Evolutionary conservation across 441 rosid species (phyloP).

Genomic region (Pelargonium citronellum): DNA sequence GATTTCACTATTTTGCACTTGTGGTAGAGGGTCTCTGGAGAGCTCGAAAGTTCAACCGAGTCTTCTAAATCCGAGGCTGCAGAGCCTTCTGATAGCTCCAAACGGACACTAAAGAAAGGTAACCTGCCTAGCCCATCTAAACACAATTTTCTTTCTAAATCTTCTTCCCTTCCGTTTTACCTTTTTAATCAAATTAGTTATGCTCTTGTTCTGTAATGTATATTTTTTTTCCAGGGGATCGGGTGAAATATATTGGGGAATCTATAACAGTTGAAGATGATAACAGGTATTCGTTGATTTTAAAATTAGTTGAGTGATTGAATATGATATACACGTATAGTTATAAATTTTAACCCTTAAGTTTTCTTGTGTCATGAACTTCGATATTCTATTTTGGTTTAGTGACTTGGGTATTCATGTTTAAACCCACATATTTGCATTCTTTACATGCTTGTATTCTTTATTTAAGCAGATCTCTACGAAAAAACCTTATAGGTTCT

Average conservation of each 20-base stretch:
- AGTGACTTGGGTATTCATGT: no score
- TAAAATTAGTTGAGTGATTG: no score
- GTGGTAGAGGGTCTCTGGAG: conserved; percentile 49
- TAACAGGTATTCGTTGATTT: conserved; percentile 42
- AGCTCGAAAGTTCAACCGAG: conserved; percentile 44
- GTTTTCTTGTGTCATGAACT: no score
- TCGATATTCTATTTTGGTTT: no score
- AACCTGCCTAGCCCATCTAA: conserved; percentile 22
- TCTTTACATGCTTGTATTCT: no score
- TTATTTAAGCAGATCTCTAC: no score
- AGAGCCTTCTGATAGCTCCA: conserved; percentile 44
- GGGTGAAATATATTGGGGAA: conserved; percentile 71
- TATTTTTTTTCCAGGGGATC: conserved; percentile 57
- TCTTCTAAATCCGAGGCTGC: conserved; percentile 42
- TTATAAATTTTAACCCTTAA: no score
- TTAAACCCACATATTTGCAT: no score
- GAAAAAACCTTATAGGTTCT: not conserved
- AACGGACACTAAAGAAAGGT: conserved; percentile 67
- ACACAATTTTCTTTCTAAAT: not conserved
- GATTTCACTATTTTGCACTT: conserved; percentile 19
- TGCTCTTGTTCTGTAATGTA: conserved; percentile 11
- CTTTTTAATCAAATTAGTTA: not conserved
- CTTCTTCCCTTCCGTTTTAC: not conserved
- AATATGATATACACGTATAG: no score
- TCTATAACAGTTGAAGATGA: conserved; percentile 43